Percentiles rank a stretch among this genome's conserved stretches.
phyloP scores from a whole-genome alignment of 768 basidiomycete genomes.

The Dacryopinax spathularia region DNA sequence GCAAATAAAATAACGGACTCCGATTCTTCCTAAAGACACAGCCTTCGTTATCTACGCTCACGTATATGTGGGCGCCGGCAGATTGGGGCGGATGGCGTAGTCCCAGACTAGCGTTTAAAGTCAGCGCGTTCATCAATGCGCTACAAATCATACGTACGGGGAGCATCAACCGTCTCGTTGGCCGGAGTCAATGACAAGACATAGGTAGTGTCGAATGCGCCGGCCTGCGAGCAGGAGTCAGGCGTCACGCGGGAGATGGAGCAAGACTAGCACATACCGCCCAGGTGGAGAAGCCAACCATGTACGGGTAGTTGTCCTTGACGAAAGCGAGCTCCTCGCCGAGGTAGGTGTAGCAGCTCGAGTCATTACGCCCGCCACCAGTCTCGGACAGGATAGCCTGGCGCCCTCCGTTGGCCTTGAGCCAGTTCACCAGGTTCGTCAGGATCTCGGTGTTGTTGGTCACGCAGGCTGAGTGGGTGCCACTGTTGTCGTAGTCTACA shows the following conservation, averaged over 20 bases:
- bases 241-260: conserved; percentile 4
- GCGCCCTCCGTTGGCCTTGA: conserved; percentile 29
- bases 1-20: too few relatives aligned
- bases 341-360: conserved; percentile 19
- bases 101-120: neutral
- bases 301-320: conserved; percentile 29
- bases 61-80: neutral
- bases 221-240: conserved; percentile 15
- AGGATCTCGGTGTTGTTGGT: conserved; percentile 36
- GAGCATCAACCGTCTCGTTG: conserved; percentile 17
- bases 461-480: conserved; percentile 15
- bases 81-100: neutral
- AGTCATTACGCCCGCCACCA: conserved; percentile 27
- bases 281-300: conserved; percentile 43
- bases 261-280: conserved; percentile 18
- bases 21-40: too few relatives aligned
- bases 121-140: neutral
- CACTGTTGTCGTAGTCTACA: conserved; percentile 16
- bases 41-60: neutral
- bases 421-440: conserved; percentile 31
- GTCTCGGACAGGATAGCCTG: conserved; percentile 34
- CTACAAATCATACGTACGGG: neutral
- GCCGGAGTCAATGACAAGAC: conserved; percentile 37
- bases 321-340: conserved; percentile 33
- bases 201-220: conserved; percentile 38